Evolutionary conservation across 2,329 filamentous ascomycete species (phyloP), one percentile per base, ranked within the genome.

Genomic region (Bipolaris zeicola): DNA sequence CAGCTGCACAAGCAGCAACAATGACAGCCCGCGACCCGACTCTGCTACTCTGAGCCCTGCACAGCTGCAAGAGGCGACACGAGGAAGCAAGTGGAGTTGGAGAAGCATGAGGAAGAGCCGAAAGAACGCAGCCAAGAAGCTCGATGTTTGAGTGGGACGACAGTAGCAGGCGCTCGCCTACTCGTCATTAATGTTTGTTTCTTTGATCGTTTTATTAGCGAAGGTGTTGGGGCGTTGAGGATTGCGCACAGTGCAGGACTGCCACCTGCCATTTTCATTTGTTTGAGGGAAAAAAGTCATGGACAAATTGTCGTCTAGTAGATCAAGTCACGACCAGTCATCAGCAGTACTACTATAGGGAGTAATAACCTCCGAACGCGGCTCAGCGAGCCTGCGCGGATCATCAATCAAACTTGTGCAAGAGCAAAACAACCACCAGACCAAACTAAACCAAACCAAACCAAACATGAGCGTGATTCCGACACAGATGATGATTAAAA

Each of bases 21-120:
- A 48, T 11, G 70, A 69, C 7, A 69, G 62, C 45, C 68, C 67
- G n/a, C 59, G 67, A 33, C 63, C 72, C 22, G 73, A 74, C 20
- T 75, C 72, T 18, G 71, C 73, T 50, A 74, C 71, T 0, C 54
- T 74, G 56, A 64, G 66, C 58, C 48, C 51, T 33, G 18, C 59
- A 55, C 57, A 62, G 34, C 38, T 58, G 18, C 46, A 57, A 49
- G 38, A 65, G 48, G 20, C 65, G 49, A 48, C 58, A 44, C 49
- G 56, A 39, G 49, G 51, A 59, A 45, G 59, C 28, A 58, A 62
- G 36, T 67, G 67, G 61, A 67, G 58, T 34, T 66, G 67, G 63
- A 70, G 61, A 46, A 57, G 53, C 28, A 52, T 70, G 41, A 63
- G 59, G 60, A 65, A 58, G 46, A 64, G 62, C 47, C 61, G 66